These are phyloP conservation scores for Colletotrichum trifolii DNA, from an alignment of 2,329 filamentous ascomycete genomes.

Conservation along the genomic window DNA sequence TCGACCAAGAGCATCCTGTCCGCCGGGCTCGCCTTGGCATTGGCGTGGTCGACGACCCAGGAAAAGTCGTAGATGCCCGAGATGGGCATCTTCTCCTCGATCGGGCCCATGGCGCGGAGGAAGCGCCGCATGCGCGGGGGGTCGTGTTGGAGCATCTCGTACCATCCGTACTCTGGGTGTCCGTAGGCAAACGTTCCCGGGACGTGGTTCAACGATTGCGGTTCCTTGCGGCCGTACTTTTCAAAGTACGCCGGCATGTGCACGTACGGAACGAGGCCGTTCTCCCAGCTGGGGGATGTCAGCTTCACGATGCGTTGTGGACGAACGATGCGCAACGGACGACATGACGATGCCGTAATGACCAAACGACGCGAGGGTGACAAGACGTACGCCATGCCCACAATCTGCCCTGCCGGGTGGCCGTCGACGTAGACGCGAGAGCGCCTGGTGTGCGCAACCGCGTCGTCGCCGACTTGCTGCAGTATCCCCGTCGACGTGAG, in stretches of 20 bases:
- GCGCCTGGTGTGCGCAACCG: constrained; percentile 31
- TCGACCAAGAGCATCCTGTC: constrained; percentile 45
- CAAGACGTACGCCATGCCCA: constrained; percentile 26
- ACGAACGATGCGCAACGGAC: too few species aligned
- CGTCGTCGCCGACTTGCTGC: constrained; percentile 27
- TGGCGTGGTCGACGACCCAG: constrained; percentile 41
- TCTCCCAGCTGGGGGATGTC: constrained; percentile 19
- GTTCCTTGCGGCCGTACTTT: constrained; percentile 46
- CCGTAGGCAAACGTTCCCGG: constrained; percentile 44
- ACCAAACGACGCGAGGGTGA: neutral
- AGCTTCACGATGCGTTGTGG: neutral
- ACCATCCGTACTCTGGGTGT: constrained; percentile 44
- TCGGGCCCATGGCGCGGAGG: constrained; percentile 45
- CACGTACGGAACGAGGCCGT: constrained; percentile 28
- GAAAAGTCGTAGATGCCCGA: constrained; percentile 46
- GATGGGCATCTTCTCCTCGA: constrained; percentile 41
- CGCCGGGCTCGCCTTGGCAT: constrained; percentile 1
- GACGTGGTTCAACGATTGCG: constrained; percentile 41
- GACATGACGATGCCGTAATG: neutral
- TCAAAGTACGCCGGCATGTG: constrained; percentile 47
- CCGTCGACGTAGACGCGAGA: constrained; percentile 26
- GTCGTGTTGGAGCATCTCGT: constrained; percentile 44
- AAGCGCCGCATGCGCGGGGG: constrained; percentile 43
- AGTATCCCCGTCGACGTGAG: constrained; percentile 29
- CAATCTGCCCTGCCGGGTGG: constrained; percentile 24